Evolutionary conservation across 352 stramenopile genomes (phyloP).

Genomic region (Phytophthora ramorum): DNA sequence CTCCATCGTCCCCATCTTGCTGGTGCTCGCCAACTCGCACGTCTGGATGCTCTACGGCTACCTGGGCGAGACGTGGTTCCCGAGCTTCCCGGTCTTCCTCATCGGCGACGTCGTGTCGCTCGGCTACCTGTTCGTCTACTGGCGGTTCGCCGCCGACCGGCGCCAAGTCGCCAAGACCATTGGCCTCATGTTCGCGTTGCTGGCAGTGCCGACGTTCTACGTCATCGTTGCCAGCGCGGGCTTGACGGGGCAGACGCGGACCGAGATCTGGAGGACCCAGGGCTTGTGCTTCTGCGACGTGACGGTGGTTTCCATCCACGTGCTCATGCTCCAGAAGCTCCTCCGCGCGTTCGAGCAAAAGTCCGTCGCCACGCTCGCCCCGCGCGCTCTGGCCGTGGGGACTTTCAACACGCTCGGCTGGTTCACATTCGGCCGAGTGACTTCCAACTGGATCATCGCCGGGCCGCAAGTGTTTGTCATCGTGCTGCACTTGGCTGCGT

Average conservation of each 20-base stretch:
- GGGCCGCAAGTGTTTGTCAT: conserved; percentile 53
- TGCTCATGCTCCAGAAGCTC: conserved; percentile 50
- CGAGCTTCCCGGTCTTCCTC: conserved; percentile 46
- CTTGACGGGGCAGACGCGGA: conserved; percentile 33
- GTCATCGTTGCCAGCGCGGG: conserved; percentile 30
- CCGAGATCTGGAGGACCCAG: conserved; percentile 34
- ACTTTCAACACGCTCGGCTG: conserved; percentile 62
- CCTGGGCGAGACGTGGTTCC: conserved; percentile 41
- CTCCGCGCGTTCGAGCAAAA: conserved; percentile 40
- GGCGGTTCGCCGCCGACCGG: conserved; percentile 28
- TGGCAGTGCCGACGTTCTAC: conserved; percentile 36
- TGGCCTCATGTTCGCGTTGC: conserved; percentile 22
- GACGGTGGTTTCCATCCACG: conserved; percentile 45
- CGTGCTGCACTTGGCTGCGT: conserved; percentile 36
- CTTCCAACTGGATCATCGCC: conserved; percentile 63
- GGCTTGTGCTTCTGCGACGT: conserved; percentile 45
- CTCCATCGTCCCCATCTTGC: conserved; percentile 34
- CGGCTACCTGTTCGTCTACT: conserved; percentile 41
- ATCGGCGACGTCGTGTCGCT: conserved; percentile 40
- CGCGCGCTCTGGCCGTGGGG: conserved; percentile 46
- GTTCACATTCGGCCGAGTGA: conserved; percentile 56
- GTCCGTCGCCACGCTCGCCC: conserved; percentile 44
- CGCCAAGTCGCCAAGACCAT: conserved; percentile 22
- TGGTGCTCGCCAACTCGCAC: conserved; percentile 37
- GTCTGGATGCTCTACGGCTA: conserved; percentile 46